A percentile compares a stretch with the other conserved stretches of the same genome.
Conservation (phyloP, 306 rosid species). For the Psophocarpus tetragonolobus region DNA sequence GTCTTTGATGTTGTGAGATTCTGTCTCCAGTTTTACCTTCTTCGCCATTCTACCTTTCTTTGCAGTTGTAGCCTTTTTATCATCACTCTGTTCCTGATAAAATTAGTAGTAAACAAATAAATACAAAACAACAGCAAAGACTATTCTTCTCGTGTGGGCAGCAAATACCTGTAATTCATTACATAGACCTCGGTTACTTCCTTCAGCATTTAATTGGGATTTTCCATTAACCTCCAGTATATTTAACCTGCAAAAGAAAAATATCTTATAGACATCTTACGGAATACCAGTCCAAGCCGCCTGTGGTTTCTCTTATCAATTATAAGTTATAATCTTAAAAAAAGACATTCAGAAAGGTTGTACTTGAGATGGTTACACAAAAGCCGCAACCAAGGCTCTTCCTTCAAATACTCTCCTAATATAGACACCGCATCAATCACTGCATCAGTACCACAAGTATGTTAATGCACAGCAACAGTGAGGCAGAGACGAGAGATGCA, state of each 20-base stretch:
- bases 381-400: constrained; percentile 82
- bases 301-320: neutral
- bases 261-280: constrained; percentile 22
- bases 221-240: constrained; percentile 62
- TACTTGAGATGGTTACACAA: constrained; percentile 78
- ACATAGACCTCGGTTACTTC: constrained; percentile 37
- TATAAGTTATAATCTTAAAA: neutral
- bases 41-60: constrained; percentile 65
- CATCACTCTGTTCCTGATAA: constrained; percentile 54
- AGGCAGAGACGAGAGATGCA: neutral
- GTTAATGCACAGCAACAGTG: constrained; percentile 26
- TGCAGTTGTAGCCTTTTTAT: constrained; percentile 46
- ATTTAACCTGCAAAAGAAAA: constrained; percentile 64
- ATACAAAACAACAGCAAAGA: constrained; percentile 5
- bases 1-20: constrained; percentile 73
- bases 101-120: constrained; percentile 18
- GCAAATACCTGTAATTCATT: constrained; percentile 52
- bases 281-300: constrained; percentile 17
- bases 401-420: constrained; percentile 82
- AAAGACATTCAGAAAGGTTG: constrained; percentile 24
- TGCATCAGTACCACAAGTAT: constrained; percentile 52
- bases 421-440: constrained; percentile 86
- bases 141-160: constrained; percentile 5
- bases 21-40: constrained; percentile 73
- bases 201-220: constrained; percentile 45